Base-by-base conservation (phyloP, 805 yeast species). In the Suhomyces prunicola region DNA sequence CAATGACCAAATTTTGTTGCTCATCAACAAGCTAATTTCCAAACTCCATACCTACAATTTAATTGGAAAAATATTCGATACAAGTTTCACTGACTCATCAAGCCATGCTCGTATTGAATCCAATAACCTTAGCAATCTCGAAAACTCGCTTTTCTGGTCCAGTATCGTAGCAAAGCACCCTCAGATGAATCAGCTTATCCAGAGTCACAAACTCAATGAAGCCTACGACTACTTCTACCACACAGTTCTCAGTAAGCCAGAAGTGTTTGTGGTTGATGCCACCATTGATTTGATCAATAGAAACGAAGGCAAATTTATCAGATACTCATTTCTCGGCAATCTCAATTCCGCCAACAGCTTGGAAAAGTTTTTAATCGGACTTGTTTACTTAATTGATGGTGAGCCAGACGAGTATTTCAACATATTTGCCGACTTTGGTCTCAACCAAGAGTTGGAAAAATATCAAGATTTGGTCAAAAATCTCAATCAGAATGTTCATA, bases 281-380 rank as follows among this genome's bases (percentile, higher is more conserved):
- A 67, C 69, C 26, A 63, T 71, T 24, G 67, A 62, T 26, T 62
- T 67, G 35, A 63, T 68, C 41, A 70, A 62, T 40, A 60, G 58
- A 36, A 68, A 64, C 54, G 72, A 81, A 27, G 65, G 65, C 61
- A 56, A 62, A 5, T 68, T 81, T 5, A 81, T 83, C 55, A 74
- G 76, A 31, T 55, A 68, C 0, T 58, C 69, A 15, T 67, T 86
- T 47, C 67, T 77, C 44, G 42, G 33, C 5, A 50, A 53, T 2
- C 48, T 57, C 33, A 44, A 54, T 42, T 17, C 15, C 7, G 47
- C 47, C 56, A 60, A 54, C 13, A 58, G 61, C 6, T 52, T 68
- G 41, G 69, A 68, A 49, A 53, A 60, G 26, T 68, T 71, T 41
- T 65, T 75, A 44, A 63, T 65, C 27, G 80, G 78, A 2, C 56